Evolutionary conservation across 768 basidiomycete species (phyloP).

Genomic region (Inosperma sp.): DNA sequence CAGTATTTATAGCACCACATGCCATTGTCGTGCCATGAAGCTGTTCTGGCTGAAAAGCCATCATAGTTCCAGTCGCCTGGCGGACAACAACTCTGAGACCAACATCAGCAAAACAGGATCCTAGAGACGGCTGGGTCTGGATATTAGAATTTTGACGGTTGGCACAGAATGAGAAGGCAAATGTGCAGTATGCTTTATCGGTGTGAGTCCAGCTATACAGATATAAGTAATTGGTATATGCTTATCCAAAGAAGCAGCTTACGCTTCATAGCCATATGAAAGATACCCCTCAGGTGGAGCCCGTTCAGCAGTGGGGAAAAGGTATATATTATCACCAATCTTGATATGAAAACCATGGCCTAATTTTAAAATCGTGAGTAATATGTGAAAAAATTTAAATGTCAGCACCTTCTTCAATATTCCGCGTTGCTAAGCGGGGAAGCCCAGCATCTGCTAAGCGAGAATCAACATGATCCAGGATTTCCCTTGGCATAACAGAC

Average conservation of each 20-base stretch:
- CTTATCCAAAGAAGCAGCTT: not conserved
- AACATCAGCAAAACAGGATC: constrained; percentile 5
- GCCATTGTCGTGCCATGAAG: not conserved
- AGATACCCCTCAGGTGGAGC: constrained; percentile 9
- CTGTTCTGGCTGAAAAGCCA: constrained; percentile 2
- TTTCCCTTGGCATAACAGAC: not conserved
- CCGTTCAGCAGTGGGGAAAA: not conserved
- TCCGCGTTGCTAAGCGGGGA: constrained; percentile 7
- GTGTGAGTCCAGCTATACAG: not conserved
- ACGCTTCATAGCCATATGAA: constrained; percentile 9
- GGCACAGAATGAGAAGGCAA: not conserved
- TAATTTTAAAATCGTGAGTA: not conserved
- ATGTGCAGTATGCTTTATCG: not conserved
- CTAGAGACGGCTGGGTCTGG: not conserved
- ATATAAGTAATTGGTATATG: not conserved
- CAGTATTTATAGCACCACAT: not conserved
- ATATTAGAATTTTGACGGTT: not conserved
- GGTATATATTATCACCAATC: not conserved
- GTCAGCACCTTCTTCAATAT: constrained; percentile 6
- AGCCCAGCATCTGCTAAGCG: not conserved
- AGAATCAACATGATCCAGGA: not conserved
- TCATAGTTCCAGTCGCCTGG: not conserved
- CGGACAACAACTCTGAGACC: constrained; percentile 1
- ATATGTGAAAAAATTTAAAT: not conserved
- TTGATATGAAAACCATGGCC: constrained; percentile 7